Base-by-base conservation (phyloP, 768 basidiomycete species). In the Mycena capillaripes region DNA sequence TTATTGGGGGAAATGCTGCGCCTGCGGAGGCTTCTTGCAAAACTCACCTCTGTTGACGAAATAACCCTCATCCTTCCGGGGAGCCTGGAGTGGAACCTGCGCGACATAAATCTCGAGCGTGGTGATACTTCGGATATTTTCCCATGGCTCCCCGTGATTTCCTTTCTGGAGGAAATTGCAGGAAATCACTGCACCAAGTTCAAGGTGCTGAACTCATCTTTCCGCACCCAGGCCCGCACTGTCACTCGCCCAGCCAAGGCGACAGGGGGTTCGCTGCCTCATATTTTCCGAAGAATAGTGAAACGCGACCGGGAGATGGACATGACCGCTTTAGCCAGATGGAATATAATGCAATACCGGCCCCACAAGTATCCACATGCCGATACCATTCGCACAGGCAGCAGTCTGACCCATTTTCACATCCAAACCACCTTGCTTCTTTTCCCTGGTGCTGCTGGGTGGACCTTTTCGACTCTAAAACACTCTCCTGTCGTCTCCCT, bases 31-130 rank as follows among this genome's bases (percentile, higher is more conserved):
- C 46, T 68, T 42, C n/a, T 68, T 5, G 2, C 9, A 38, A 60
- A 42, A 48, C 66, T 68, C 23, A 4, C 40, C 19, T 60, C 66
- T 7, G 58, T 68, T 10, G 48, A 32, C 8, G 58, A 68, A n/a
- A 68, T 68, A 29, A 68, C 36, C 36, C 48, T 68, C 4, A 42
- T 53, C 8, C 30, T 68, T 16, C 66, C 66, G 3, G 66, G 66
- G 5, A 68, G 66, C 44, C 57, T 68, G 1, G 58, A 68, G 48
- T 68, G 66, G 66, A 68, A 68, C 46, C 36, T 68, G 21, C 66
- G 58, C 48, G 66, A 68, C 36, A 29, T 60, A 27, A 68, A 60
- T 42, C 57, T 67, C 46, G 66, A 67, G 34, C 58, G 48, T 23
- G 48, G 66, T 53, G 48, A 48, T 17, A 60, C 21, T 10, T n/a